Evolutionary conservation across 2,329 filamentous ascomycete species (phyloP).

Genomic region (Teratosphaeriaceae sp.): DNA sequence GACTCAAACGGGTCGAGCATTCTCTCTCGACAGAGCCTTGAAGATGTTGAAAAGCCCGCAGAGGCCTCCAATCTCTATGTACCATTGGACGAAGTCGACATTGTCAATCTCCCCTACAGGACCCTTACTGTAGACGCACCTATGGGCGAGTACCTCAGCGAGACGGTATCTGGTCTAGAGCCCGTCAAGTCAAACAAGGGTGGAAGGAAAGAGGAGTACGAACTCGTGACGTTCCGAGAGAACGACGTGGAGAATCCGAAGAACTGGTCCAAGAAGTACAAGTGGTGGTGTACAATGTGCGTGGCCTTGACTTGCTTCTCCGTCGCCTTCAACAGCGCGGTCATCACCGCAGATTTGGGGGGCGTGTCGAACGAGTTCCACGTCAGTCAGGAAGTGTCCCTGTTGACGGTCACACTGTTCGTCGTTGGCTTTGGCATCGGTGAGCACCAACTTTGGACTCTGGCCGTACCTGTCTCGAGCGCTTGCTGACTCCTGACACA

Average conservation of each 20-base stretch:
- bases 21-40: too few species aligned
- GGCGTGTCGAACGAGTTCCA: slow-evolving; percentile 58
- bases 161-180: slow-evolving; percentile 19
- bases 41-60: too few species aligned
- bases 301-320: slow-evolving; percentile 55
- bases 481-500: too few species aligned
- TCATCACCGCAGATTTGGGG: slow-evolving; percentile 50
- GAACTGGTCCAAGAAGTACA: slow-evolving; percentile 50
- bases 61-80: too few species aligned
- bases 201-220: slow-evolving; percentile 38
- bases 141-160: slow-evolving; percentile 24
- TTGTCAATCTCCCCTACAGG: slow-evolving; percentile 16
- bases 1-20: too few species aligned
- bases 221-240: slow-evolving; percentile 64
- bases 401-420: slow-evolving; percentile 53
- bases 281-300: slow-evolving; percentile 61
- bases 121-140: slow-evolving; percentile 11
- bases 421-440: too few species aligned
- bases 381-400: slow-evolving; percentile 64
- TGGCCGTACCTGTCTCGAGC: too few species aligned
- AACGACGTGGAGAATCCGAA: slow-evolving; percentile 47
- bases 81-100: too few species aligned
- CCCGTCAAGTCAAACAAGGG: slow-evolving; percentile 20
- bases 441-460: too few species aligned
- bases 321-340: slow-evolving; percentile 40